Conservation (phyloP, 2,329 filamentous ascomycete genomes). For the Phaeoacremonium minimum region DNA sequence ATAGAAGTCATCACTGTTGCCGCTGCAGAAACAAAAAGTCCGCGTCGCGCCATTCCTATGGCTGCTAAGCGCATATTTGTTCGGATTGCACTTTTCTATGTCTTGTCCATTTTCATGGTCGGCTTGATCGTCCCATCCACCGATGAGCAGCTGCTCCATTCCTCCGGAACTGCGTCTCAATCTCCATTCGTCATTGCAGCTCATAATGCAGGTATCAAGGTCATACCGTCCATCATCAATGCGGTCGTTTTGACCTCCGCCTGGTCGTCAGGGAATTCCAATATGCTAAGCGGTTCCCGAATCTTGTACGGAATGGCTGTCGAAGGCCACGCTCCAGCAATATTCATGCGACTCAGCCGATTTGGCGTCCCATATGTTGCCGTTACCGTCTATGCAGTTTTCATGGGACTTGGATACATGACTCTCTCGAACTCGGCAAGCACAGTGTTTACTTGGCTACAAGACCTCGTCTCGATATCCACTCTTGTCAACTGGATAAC, state of each 20-base stretch:
- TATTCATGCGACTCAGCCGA: slow-evolving; percentile 45
- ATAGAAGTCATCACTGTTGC: slow-evolving; percentile 16
- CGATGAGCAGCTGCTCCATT: slow-evolving; percentile 40
- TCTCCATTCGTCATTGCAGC: slow-evolving; percentile 48
- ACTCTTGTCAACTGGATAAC: slow-evolving; percentile 24
- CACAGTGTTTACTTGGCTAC: slow-evolving; percentile 12
- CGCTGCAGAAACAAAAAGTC: slow-evolving; percentile 29
- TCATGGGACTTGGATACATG: slow-evolving; percentile 6
- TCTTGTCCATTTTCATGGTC: slow-evolving; percentile 45
- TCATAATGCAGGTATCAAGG: slow-evolving; percentile 45
- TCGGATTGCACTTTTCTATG: slow-evolving; percentile 32
- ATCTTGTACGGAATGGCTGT: slow-evolving; percentile 51
- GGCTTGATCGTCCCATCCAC: slow-evolving; percentile 50
- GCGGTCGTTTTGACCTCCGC: slow-evolving; percentile 48
- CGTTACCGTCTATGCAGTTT: no score
- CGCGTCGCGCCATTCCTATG: slow-evolving; percentile 32
- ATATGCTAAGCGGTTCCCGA: slow-evolving; percentile 50
- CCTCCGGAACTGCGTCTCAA: slow-evolving; percentile 40
- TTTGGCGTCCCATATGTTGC: slow-evolving; percentile 36
- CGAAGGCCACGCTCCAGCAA: slow-evolving; percentile 43
- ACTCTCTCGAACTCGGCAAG: slow-evolving; percentile 4
- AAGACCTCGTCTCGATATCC: slow-evolving; percentile 20
- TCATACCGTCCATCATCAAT: slow-evolving; percentile 50
- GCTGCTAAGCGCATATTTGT: slow-evolving; percentile 16
- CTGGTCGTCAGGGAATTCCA: slow-evolving; percentile 44